These are phyloP conservation scores for Chrysanthemum seticuspe DNA, from an alignment of 129 eudicot species.

Conservation along the genomic window DNA sequence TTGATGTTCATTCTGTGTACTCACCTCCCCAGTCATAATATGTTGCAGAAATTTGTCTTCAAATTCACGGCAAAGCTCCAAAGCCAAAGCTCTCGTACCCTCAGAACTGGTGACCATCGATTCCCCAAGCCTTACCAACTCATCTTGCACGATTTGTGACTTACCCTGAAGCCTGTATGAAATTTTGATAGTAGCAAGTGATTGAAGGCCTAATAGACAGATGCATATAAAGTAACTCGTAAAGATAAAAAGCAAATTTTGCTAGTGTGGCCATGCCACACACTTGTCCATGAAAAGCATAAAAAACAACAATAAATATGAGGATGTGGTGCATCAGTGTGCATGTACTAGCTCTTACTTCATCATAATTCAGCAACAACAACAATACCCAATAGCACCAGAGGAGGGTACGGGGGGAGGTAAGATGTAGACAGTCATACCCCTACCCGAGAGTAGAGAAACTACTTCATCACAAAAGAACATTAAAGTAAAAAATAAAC, in stretches of 20 bases:
- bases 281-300: slow-evolving; percentile 6
- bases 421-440: too few species aligned
- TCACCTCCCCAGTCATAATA: slow-evolving; percentile 95
- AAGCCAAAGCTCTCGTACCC: slow-evolving; percentile 95
- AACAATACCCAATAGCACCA: too few species aligned
- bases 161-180: slow-evolving; percentile 90
- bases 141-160: slow-evolving; percentile 93
- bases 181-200: neutral
- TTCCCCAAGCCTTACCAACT: slow-evolving; percentile 92
- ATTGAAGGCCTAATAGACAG: slow-evolving; percentile 1
- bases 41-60: slow-evolving; percentile 98
- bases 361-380: too few species aligned
- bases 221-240: neutral
- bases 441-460: too few species aligned
- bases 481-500: neutral
- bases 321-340: neutral
- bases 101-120: slow-evolving; percentile 89
- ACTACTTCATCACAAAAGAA: neutral
- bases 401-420: too few species aligned
- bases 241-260: slow-evolving; percentile 3
- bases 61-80: slow-evolving; percentile 99
- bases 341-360: too few species aligned
- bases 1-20: slow-evolving; percentile 9
- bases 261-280: neutral
- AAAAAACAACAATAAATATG: neutral